phyloP scores from a whole-genome alignment of 2,329 filamentous ascomycete species.

The Penicillium rolfsii region DNA sequence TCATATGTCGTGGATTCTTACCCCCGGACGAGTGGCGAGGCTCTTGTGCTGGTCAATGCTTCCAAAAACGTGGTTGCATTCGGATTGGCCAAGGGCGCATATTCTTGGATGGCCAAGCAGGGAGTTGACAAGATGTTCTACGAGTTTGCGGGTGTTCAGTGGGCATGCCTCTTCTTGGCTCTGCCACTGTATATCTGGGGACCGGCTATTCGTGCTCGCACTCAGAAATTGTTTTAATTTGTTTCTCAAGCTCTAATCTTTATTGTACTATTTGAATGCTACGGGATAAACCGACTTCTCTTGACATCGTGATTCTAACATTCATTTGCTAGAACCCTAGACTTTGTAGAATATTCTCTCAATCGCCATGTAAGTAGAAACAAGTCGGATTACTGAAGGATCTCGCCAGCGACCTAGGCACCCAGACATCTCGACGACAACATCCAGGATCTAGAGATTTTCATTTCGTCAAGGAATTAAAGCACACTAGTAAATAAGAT shows the following conservation, averaged over 20 bases:
- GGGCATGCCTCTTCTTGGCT: slow-evolving; percentile 36
- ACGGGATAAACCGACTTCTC: not conserved
- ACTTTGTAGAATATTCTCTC: not conserved
- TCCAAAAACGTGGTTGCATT: slow-evolving; percentile 36
- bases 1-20: slow-evolving; percentile 41
- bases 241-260: not conserved
- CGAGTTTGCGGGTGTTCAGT: slow-evolving; percentile 41
- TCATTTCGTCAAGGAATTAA: not conserved
- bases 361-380: not conserved
- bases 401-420: too few species aligned
- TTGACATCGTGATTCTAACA: not conserved
- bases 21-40: slow-evolving; percentile 36
- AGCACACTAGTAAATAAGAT: not conserved
- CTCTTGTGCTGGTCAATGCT: slow-evolving; percentile 41
- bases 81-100: slow-evolving; percentile 32
- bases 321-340: not conserved
- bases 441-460: not conserved
- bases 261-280: not conserved
- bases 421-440: not conserved
- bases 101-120: slow-evolving; percentile 34
- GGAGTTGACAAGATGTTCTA: slow-evolving; percentile 42
- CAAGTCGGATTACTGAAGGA: not conserved
- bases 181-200: slow-evolving; percentile 39
- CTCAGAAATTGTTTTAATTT: slow-evolving; percentile 17
- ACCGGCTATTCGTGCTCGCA: slow-evolving; percentile 27